These are phyloP conservation scores for Marchantia paleacea DNA, from an alignment of 225 moss, liverwort and hornwort species.

Conservation along the genomic window DNA sequence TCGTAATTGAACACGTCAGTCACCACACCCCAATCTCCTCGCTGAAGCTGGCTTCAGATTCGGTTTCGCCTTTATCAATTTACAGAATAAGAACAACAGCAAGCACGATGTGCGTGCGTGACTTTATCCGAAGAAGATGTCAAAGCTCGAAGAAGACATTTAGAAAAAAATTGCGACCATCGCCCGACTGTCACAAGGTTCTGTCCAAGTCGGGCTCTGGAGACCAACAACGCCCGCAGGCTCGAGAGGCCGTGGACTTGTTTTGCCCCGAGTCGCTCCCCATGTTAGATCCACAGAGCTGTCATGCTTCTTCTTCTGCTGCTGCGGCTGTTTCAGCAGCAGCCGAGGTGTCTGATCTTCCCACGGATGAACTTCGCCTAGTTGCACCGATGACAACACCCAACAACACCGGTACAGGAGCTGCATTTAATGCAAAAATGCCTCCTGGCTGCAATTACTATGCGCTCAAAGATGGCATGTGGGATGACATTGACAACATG, in stretches of 20 bases:
- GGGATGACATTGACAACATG: slow-evolving; percentile 3
- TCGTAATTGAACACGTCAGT: background rate
- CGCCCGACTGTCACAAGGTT: background rate
- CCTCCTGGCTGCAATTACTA: slow-evolving; percentile 9
- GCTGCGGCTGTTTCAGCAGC: background rate
- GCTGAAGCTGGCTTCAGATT: too few species aligned
- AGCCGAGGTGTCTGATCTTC: background rate
- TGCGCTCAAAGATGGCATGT: slow-evolving; percentile 8
- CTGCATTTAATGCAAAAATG: background rate
- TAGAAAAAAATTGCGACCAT: slow-evolving; percentile 20
- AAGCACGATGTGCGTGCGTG: slow-evolving; percentile 37
- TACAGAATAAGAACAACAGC: background rate
- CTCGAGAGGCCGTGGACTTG: slow-evolving; percentile 29
- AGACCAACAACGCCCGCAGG: background rate
- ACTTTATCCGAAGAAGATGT: slow-evolving; percentile 32
- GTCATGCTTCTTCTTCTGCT: background rate
- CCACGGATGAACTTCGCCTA: slow-evolving; percentile 7
- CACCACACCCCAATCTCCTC: background rate
- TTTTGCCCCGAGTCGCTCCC: slow-evolving; percentile 41
- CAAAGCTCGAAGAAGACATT: slow-evolving; percentile 27
- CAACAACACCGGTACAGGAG: background rate
- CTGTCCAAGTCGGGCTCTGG: slow-evolving; percentile 3
- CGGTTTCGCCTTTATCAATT: background rate
- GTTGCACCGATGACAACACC: slow-evolving; percentile 2
- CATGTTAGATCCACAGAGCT: slow-evolving; percentile 16